Base-by-base conservation (phyloP, 2,329 filamentous ascomycete species). In the Macrophomina phaseolina region DNA sequence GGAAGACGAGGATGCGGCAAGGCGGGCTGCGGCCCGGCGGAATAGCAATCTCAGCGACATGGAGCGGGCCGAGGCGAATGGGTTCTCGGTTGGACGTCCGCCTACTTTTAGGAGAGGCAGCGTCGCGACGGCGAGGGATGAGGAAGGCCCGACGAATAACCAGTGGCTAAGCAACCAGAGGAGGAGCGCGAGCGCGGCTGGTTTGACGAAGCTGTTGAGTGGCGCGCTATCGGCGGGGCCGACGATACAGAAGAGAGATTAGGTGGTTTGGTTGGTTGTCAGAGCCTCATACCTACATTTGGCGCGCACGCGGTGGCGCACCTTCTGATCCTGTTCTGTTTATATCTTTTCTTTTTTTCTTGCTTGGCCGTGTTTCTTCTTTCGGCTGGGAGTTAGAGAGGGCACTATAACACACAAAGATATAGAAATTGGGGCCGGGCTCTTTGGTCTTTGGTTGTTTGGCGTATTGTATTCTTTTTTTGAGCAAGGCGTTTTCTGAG, bases 1-100 rank as follows among this genome's bases (percentile, higher is more conserved):
- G 66, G 89, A 90, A 71, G 81, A 82, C 5, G 80, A 80, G 32
- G 84, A 87, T 67, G 83, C 82, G 0, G 81, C 81, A 28, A 79
- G 79, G 30, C 76, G 83, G 9, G 73, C 52, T 32, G 49, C 74
- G 1, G 36, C 34, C 4, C 64, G 77, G 4, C 67, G 76, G 6
- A 67, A 68, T 8, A 77, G 75, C 56, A 71, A 68, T 45, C 69
- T 71, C 1, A 64, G 70, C n/a, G 73, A 71, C 28, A 36, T 68
- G 32, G 36, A 18, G 38, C 68, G 23, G 34, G 67, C 42, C 16
- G 66, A 75, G 28, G 40, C 51, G n/a, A 38, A 16, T n/a, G 36
- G 16, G 9, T 40, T 53, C 23, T 16, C 34, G 1, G 48, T 14
- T 2, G 38, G 28, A 7, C 48, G 62, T 23, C 48, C 48, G 30